Evolutionary conservation across 1,139 yeast species (phyloP).

Genomic region (Tardiomyces depauwii): DNA sequence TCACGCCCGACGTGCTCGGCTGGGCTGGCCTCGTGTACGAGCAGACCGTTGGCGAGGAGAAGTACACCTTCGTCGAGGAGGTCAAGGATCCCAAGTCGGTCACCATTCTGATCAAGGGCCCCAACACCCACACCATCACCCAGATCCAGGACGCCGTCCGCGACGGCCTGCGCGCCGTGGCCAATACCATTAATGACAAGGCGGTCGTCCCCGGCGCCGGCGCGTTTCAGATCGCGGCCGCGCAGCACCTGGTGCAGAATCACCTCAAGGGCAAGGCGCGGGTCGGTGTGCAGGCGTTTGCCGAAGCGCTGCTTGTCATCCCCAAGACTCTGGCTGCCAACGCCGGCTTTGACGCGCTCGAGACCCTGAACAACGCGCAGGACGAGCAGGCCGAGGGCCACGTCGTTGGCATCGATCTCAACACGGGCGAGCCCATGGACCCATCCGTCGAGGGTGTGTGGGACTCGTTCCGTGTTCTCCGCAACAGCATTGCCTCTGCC

Average conservation of each 20-base stretch:
- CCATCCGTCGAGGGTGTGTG: conserved; percentile 91
- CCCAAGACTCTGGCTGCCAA: conserved; percentile 91
- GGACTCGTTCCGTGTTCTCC: conserved; percentile 89
- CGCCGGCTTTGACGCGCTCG: conserved; percentile 90
- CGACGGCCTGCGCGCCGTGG: conserved; percentile 92
- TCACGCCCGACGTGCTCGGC: conserved; percentile 77
- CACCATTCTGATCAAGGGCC: conserved; percentile 86
- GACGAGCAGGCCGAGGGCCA: conserved; percentile 80
- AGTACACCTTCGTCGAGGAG: conserved; percentile 91
- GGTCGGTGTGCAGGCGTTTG: conserved; percentile 86
- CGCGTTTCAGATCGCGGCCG: conserved; percentile 79
- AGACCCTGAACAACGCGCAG: conserved; percentile 78
- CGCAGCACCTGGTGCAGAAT: conserved; percentile 42
- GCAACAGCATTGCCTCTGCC: conserved; percentile 88
- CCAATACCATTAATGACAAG: conserved; percentile 80
- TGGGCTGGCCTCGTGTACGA: conserved; percentile 87
- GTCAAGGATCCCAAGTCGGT: conserved; percentile 86
- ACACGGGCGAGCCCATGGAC: conserved; percentile 92
- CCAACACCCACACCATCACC: conserved; percentile 75
- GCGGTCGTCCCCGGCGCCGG: conserved; percentile 95
- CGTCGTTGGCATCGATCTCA: conserved; percentile 81
- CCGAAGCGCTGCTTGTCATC: conserved; percentile 79
- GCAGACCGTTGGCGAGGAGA: conserved; percentile 92
- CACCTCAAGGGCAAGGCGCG: conserved; percentile 69
- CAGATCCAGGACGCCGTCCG: conserved; percentile 96